Conservation (phyloP, 225 moss, liverwort and hornwort genomes). For the Marchantia paleacea region DNA sequence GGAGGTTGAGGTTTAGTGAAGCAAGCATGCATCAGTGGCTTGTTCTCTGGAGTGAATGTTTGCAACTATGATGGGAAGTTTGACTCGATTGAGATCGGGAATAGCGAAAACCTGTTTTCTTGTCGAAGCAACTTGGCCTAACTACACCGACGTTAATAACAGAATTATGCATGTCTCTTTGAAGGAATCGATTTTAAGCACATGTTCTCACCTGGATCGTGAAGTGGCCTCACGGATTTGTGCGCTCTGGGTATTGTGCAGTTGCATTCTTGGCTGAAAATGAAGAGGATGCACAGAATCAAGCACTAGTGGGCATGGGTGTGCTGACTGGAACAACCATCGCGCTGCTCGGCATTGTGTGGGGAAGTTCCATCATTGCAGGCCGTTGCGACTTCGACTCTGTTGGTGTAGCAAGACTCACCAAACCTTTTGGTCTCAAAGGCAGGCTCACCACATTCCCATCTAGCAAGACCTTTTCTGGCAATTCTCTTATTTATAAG, state of each 20-base stretch:
- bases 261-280: slow-evolving; percentile 29
- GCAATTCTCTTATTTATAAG: no score
- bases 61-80: no score
- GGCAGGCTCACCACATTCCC: slow-evolving; percentile 29
- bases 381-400: slow-evolving; percentile 58
- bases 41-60: no score
- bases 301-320: slow-evolving; percentile 70
- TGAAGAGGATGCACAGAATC: slow-evolving; percentile 43
- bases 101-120: background rate
- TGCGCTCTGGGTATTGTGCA: slow-evolving; percentile 20
- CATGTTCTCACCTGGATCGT: background rate
- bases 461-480: no score
- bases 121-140: background rate
- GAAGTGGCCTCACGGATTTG: background rate
- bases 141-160: background rate
- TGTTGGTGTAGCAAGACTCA: slow-evolving; percentile 46
- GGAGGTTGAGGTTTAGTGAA: no score
- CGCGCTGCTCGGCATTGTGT: slow-evolving; percentile 57
- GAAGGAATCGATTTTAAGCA: no score
- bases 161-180: no score
- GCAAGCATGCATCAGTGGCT: no score
- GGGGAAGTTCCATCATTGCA: slow-evolving; percentile 59
- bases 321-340: slow-evolving; percentile 62
- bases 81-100: no score
- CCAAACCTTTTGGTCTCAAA: slow-evolving; percentile 35